Base-by-base conservation (phyloP, 2,329 filamentous ascomycete genomes). In the Madurella mycetomatis region DNA sequence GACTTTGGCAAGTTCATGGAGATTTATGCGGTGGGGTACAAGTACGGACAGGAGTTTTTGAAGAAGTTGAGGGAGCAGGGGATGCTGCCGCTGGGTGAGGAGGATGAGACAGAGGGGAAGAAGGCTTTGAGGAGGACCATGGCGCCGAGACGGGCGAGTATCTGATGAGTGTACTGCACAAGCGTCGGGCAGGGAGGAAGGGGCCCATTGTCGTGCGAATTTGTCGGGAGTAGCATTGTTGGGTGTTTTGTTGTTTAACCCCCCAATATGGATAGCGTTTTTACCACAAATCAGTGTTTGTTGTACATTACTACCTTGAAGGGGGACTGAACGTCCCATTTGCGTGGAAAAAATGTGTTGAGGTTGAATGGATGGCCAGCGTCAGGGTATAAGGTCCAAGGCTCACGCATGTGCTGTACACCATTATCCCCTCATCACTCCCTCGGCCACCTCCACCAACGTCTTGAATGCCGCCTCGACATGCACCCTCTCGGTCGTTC, bases 1-100 rank as follows among this genome's bases (percentile, higher is more conserved):
- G 94, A 99, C 55, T 99, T 99, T 75, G 89, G 85, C 58, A 96
- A 95, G 70, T 99, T 99, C 70, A 92, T 97, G 65, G 95, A 99
- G 77, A 92, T 99, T 51, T 96, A 95, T 66, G 80, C 87, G 62
- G 80, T 96, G 11, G 95, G 94, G 1, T 95, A 96, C 71, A 79
- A 82, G 51, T 99, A 86, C 66, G 94, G 91, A 4, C 86, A 87
- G 69, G 83, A 90, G 51, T 96, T 87, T 68, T 71, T 99, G 60
- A 83, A 83, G 50, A 80, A 85, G 62, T 74, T 97, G 68, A 85
- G 85, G 66, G 88, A 88, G 40, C 80, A 95, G 64, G 92, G 92
- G 0, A 80, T 87, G 40, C 72, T 99, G 62, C 82, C 82, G 19
- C 64, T 88, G 44, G 78, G 82, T 47, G 85, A 87, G 65, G 86